Evolutionary conservation across 768 basidiomycete genomes (phyloP), one percentile per base, ranked within the genome.

Genomic region (Tricholoma furcatifolium): DNA sequence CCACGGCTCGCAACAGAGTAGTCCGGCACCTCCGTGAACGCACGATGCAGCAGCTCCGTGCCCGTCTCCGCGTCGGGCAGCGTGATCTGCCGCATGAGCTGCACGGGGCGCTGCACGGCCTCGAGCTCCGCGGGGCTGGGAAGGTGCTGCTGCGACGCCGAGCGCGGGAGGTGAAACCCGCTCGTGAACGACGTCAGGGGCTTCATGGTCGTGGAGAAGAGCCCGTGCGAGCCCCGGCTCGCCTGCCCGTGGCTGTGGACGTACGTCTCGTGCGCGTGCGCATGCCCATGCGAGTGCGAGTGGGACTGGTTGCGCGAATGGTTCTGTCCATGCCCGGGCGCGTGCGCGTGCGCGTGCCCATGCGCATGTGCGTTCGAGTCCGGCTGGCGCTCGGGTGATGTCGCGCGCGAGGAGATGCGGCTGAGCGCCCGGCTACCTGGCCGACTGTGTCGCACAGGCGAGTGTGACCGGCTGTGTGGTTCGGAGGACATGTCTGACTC

Each of bases 1-100:
- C 93, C 94, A 12, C 88, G 75, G 55, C 87, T 83, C 2, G 95
- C 92, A 42, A 91, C 78, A 17, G 79, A 79, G 67, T 98, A 98
- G 59, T 90, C 84, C 1, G 96, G 96, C 15, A 97, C 90, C 73
- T 79, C 83, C 58, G 80, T 89, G 61, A 82, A 85, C 43, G 83
- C 81, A 18, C 84, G 77, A 57, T 82, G 82, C 53, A 87, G 71
- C 57, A 82, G 57, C 57, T 67, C 62, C 14, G 65, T 65, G 1
- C 63, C 67, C 11, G 57, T 36, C 41, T 46, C 51, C 15, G 43
- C 41, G 31, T 64, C 61, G 2, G 58, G 53, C 30, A 51, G 42
- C 47, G 38, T 47, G 50, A 60, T 50, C 38, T 60, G 51, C 49
- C 56, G 51, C 32, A 57, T 41, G 27, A 17, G 55, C 39, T 43